A percentile compares a stretch with the other conserved stretches of the same genome.
Evolutionary conservation across 2,329 filamentous ascomycete genomes (phyloP).

Genomic region (Cryphonectria parasitica): DNA sequence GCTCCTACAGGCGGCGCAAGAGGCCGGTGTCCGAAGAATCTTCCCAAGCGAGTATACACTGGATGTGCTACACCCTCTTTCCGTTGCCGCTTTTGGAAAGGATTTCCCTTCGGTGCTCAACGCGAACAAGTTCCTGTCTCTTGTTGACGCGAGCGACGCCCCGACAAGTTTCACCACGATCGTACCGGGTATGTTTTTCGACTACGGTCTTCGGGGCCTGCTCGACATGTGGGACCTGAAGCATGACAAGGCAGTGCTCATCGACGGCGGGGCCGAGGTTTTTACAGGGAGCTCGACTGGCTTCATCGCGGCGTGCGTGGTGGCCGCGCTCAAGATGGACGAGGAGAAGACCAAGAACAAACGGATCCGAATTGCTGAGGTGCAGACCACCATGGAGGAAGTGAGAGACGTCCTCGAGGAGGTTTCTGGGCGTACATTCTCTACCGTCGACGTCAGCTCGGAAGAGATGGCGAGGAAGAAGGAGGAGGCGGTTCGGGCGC

Average conservation of each 20-base stretch:
- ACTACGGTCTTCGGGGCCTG: not conserved
- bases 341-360: conserved; percentile 13
- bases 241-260: not conserved
- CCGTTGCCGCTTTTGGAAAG: not conserved
- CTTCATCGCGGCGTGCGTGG: conserved; percentile 6
- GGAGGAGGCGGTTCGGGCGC: conserved; percentile 2
- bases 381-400: conserved; percentile 3
- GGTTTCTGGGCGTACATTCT: not conserved
- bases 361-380: not conserved
- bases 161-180: conserved; percentile 5
- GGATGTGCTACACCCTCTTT: not conserved
- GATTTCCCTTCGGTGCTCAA: not conserved
- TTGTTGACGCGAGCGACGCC: not conserved
- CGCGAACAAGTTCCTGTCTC: not conserved
- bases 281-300: conserved; percentile 8
- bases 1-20: conserved; percentile 5
- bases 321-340: conserved; percentile 10
- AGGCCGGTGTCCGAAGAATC: conserved; percentile 4
- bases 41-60: conserved; percentile 17
- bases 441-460: not conserved
- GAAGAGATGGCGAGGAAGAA: not conserved
- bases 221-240: not conserved
- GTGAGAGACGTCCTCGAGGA: not conserved
- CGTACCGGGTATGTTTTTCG: conserved; percentile 2
- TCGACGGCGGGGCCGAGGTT: conserved; percentile 4